phyloP scores from a whole-genome alignment of 805 yeast genomes.

The Saturnispora hagleri region DNA sequence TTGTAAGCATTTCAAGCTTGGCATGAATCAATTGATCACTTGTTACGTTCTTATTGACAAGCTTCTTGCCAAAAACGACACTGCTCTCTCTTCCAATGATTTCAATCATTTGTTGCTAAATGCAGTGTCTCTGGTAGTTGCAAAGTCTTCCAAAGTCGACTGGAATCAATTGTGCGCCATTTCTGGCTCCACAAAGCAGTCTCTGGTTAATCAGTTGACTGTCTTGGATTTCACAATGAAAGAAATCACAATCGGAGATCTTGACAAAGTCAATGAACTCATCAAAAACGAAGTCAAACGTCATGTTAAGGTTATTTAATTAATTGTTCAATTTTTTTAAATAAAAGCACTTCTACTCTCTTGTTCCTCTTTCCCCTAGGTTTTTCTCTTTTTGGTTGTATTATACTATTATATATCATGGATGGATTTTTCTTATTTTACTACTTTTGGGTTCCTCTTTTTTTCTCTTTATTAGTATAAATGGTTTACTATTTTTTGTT shows the following conservation, averaged over 20 bases:
- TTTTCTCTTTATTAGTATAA: neutral
- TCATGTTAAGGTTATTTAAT: conserved; percentile 16
- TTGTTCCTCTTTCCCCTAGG: neutral
- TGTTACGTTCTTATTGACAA: neutral
- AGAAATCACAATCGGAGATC: conserved; percentile 7
- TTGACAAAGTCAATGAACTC: conserved; percentile 8
- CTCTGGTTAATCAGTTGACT: conserved; percentile 6
- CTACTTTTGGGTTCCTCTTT: neutral
- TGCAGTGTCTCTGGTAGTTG: neutral
- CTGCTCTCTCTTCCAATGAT: neutral
- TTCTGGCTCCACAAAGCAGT: conserved; percentile 11
- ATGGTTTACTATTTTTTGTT: neutral
- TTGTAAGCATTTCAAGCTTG: neutral
- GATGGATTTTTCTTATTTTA: neutral
- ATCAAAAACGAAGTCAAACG: conserved; percentile 14
- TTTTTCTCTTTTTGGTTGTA: neutral
- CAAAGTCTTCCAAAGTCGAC: neutral
- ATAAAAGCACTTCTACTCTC: no score
- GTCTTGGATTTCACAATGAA: conserved; percentile 1
- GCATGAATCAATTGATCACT: neutral
- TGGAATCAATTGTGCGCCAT: conserved; percentile 1
- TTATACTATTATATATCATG: neutral
- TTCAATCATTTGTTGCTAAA: neutral
- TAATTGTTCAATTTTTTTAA: neutral
- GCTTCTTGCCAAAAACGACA: neutral